These are phyloP conservation scores for Candida pseudofarinosa DNA, from an alignment of 805 yeast genomes.

Conservation along the genomic window DNA sequence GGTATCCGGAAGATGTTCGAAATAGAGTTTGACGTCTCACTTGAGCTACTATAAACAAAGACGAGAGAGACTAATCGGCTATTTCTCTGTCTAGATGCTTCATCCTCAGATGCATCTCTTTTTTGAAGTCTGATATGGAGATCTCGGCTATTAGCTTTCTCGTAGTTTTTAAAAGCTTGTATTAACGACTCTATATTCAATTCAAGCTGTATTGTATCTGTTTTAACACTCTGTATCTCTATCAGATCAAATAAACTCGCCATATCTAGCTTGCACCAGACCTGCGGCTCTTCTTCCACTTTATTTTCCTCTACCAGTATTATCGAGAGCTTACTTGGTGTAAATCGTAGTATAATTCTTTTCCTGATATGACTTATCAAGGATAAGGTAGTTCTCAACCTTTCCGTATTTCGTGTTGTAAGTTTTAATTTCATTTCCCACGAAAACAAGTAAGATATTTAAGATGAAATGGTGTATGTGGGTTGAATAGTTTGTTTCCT, in stretches of 20 bases:
- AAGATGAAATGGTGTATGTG: too few relatives aligned
- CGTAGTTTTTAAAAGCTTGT: slow-evolving; percentile 56
- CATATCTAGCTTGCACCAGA: slow-evolving; percentile 58
- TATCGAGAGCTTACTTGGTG: slow-evolving; percentile 44
- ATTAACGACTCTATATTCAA: slow-evolving; percentile 57
- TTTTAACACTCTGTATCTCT: slow-evolving; percentile 49
- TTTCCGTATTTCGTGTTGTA: slow-evolving; percentile 15
- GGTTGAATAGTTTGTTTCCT: too few relatives aligned
- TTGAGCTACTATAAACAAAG: slow-evolving; percentile 48
- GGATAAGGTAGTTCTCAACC: slow-evolving; percentile 37
- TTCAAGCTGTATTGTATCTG: slow-evolving; percentile 56
- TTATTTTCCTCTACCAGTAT: slow-evolving; percentile 44
- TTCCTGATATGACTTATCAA: slow-evolving; percentile 52
- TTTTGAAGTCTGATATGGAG: slow-evolving; percentile 50
- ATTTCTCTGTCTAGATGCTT: slow-evolving; percentile 17
- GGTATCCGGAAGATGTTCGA: slow-evolving; percentile 71
- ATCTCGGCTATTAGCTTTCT: slow-evolving; percentile 48
- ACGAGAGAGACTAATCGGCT: slow-evolving; percentile 51
- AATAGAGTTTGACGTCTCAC: slow-evolving; percentile 41
- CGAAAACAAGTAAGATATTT: neutral
- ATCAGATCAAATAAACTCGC: slow-evolving; percentile 43
- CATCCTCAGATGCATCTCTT: slow-evolving; percentile 27
- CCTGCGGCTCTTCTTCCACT: slow-evolving; percentile 54
- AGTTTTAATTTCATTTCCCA: slow-evolving; percentile 17
- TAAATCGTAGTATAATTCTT: slow-evolving; percentile 54